Evolutionary conservation across 805 yeast genomes (phyloP).

Genomic region (Candida hungchunana): DNA sequence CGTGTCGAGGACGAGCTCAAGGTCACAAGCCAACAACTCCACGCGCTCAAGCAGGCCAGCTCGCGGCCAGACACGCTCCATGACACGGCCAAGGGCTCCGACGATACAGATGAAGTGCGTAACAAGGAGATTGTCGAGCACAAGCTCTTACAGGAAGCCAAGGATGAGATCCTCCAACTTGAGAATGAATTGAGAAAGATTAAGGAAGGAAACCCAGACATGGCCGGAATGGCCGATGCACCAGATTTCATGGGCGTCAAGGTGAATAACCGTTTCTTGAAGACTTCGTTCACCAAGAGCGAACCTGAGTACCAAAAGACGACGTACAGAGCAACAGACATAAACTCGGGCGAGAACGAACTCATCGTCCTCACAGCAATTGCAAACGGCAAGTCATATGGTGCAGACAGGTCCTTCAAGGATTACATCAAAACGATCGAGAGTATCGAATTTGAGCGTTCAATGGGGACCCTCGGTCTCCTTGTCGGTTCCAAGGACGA

Average conservation of each 20-base stretch:
- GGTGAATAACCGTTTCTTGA: slow-evolving; percentile 8
- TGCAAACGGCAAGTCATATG: slow-evolving; percentile 33
- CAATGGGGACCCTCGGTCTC: slow-evolving; percentile 23
- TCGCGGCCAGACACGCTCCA: too few species aligned
- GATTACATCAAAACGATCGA: slow-evolving; percentile 32
- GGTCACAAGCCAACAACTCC: slow-evolving; percentile 7
- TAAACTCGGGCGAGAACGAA: slow-evolving; percentile 10
- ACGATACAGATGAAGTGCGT: not conserved
- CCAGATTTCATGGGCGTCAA: slow-evolving; percentile 3
- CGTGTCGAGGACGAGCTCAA: slow-evolving; percentile 4
- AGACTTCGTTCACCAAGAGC: slow-evolving; percentile 2
- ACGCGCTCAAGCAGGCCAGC: slow-evolving; percentile 6
- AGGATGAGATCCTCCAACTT: slow-evolving; percentile 5
- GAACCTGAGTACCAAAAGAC: slow-evolving; percentile 15
- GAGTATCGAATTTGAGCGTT: slow-evolving; percentile 24
- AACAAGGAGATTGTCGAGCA: not conserved
- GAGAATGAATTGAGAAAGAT: too few species aligned
- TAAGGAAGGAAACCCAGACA: too few species aligned
- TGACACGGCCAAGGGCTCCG: not conserved
- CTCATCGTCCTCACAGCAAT: slow-evolving; percentile 17
- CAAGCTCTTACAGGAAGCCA: too few species aligned
- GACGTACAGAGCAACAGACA: slow-evolving; percentile 5
- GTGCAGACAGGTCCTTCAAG: slow-evolving; percentile 29
- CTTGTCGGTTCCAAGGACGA: slow-evolving; percentile 18
- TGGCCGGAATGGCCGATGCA: not conserved